Evolutionary conservation across 2,329 filamentous ascomycete species (phyloP).

Genomic region (Golovinomyces cichoracearum): DNA sequence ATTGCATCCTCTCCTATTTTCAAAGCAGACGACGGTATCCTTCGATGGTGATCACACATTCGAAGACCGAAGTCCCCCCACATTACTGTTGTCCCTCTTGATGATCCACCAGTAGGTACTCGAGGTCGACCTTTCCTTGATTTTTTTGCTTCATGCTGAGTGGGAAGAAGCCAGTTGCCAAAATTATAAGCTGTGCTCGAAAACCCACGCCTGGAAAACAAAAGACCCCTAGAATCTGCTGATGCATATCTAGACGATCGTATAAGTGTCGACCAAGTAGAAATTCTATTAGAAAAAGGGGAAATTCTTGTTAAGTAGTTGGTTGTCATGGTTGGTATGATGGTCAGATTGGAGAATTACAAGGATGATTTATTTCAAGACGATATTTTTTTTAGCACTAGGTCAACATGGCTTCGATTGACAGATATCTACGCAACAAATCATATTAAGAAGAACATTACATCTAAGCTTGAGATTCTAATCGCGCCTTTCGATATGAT

Average conservation of each 20-base stretch:
- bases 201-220: too few relatives aligned
- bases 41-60: conserved; percentile 77
- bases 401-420: too few relatives aligned
- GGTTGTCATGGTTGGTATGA: neutral
- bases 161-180: conserved; percentile 63
- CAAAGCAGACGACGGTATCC: conserved; percentile 64
- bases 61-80: conserved; percentile 93
- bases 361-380: too few relatives aligned
- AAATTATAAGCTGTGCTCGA: conserved; percentile 35
- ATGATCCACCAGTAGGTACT: conserved; percentile 72
- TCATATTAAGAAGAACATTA: too few relatives aligned
- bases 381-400: too few relatives aligned
- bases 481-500: neutral
- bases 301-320: neutral
- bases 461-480: neutral
- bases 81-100: conserved; percentile 76
- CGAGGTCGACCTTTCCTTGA: conserved; percentile 67
- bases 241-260: neutral
- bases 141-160: conserved; percentile 57
- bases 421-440: too few relatives aligned
- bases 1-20: conserved; percentile 88
- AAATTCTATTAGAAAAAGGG: neutral
- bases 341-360: neutral
- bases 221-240: too few relatives aligned
- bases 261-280: neutral